These are phyloP conservation scores for Zoysia matrella DNA, from an alignment of 202 grass and related monocot species.

Conservation along the genomic window DNA sequence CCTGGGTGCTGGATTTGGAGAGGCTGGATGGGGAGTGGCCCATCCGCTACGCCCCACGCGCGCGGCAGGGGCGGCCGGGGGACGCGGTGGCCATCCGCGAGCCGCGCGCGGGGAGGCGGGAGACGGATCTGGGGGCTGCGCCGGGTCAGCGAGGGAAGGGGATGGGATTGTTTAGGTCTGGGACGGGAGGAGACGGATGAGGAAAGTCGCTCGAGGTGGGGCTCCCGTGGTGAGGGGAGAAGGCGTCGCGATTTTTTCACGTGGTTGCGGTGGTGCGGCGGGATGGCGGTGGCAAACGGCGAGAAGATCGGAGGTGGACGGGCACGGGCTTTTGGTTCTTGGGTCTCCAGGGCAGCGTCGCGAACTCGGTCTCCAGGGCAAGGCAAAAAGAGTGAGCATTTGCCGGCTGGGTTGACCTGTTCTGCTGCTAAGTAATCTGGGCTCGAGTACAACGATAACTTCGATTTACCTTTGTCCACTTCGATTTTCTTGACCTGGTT, in stretches of 20 bases:
- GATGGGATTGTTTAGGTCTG: not conserved
- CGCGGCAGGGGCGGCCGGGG: constrained; percentile 35
- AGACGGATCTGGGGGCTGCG: constrained; percentile 41
- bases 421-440: no score
- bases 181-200: not conserved
- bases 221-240: not conserved
- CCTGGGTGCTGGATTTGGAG: constrained; percentile 38
- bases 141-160: not conserved
- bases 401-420: no score
- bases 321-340: not conserved
- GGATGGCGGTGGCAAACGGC: not conserved
- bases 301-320: not conserved
- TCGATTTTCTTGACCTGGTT: no score
- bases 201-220: not conserved
- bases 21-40: constrained; percentile 40
- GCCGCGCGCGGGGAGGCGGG: not conserved
- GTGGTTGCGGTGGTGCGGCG: constrained; percentile 12
- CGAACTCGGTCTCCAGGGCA: not conserved
- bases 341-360: not conserved
- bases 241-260: constrained; percentile 19
- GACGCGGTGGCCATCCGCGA: constrained; percentile 50
- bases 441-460: no score
- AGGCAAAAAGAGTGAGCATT: no score
- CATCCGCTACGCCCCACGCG: constrained; percentile 51
- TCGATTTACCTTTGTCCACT: no score